Percentiles rank a stretch among this genome's conserved stretches.
Conservation (phyloP, 2,329 filamentous ascomycete species). For the Onygenales sp. region DNA sequence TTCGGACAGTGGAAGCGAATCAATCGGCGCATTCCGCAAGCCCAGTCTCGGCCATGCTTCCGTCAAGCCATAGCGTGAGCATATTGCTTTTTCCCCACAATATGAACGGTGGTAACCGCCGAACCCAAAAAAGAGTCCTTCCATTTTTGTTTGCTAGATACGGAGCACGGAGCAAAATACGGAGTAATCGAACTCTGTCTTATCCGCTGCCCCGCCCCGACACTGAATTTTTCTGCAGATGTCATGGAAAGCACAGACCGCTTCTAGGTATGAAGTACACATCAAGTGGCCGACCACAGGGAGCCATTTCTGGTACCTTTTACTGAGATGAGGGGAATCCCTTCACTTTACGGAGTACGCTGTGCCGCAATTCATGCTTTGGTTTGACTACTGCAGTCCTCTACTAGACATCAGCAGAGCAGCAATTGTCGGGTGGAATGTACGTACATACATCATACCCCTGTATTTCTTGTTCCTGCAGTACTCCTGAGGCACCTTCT, state of each 20-base stretch:
- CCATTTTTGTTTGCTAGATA: background rate
- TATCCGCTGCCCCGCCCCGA: too few species aligned
- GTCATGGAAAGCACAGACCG: background rate
- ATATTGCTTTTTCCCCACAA: background rate
- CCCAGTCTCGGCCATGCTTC: background rate
- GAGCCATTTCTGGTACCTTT: background rate
- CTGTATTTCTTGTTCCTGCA: background rate
- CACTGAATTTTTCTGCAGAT: background rate
- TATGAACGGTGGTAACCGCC: background rate
- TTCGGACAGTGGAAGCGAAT: background rate
- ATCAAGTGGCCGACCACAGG: background rate
- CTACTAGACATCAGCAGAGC: too few species aligned
- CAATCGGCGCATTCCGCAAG: background rate
- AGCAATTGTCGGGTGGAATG: too few species aligned
- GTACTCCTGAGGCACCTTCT: background rate
- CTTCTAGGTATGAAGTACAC: background rate
- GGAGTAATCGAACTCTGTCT: background rate
- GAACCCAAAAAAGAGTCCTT: background rate
- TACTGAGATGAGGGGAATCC: background rate
- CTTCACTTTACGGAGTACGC: too few species aligned
- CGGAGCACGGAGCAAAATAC: background rate
- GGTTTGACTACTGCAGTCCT: too few species aligned
- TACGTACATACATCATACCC: too few species aligned
- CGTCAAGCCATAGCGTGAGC: background rate
- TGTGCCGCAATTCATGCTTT: too few species aligned